Evolutionary conservation across 163 green algal genomes (phyloP), one percentile per base, ranked within the genome.

Genomic region (Chloromonas sp.): DNA sequence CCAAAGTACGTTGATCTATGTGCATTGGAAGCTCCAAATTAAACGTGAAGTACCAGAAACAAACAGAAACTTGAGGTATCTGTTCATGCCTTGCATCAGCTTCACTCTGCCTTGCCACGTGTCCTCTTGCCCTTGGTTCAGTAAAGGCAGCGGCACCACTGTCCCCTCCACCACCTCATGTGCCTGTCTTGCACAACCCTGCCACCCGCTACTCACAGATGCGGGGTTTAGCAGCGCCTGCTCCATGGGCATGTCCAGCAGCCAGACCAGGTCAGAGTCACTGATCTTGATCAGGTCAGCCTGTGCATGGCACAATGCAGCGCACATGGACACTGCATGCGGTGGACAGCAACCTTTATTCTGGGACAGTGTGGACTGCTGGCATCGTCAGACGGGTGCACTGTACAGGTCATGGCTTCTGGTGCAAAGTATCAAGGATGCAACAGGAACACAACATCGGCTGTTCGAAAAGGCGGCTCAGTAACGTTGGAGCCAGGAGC

Each of bases 231-330:
- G 70, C 61, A 98, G 90, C 0, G 94, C 95, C 0, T 88, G 85
- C 1, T 82, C 80, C 11, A 89, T 81, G 0, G 87, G 71, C 2
- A 97, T 93, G 60, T 88, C 94, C 83, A 92, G 81, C 82, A 97
- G 90, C 91, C 92, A 97, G 88, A 97, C 92, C 76, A 94, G 89
- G 79, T 98, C 96, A 58, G 96, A 92, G 71, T 98, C 94, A 2
- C 87, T 92, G 70, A 98, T 82, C 90, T 98, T 98, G 60, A 98
- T 88, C 15, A 98, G 86, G 86, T 97, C 93, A 2, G 93, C 95
- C 2, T 86, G 83, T 58, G 70, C 0, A 70, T 14, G 78, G 36
- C 78, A 82, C 57, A 2, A 82, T 3, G 11, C 8, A 8, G 11
- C 8, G 11, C 66, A 76, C 66, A 76, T 8, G 66, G 8, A 76